These are phyloP conservation scores for Xylaria sp. DNA, from an alignment of 2,329 filamentous ascomycete genomes.

Conservation along the genomic window DNA sequence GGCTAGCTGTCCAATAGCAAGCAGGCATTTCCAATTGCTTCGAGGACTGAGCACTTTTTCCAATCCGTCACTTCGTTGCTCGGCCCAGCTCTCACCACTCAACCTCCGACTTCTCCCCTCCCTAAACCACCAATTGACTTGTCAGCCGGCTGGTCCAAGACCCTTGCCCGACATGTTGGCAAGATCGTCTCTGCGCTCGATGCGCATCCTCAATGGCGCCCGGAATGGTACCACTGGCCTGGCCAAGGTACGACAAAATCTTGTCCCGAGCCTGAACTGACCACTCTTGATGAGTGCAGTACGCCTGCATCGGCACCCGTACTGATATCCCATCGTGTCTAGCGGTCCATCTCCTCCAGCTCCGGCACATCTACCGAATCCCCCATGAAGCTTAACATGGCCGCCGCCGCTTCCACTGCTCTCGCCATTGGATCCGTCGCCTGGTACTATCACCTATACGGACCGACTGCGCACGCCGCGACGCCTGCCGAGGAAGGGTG, in stretches of 20 bases:
- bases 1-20: conserved; percentile 35
- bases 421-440: conserved; percentile 87
- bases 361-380: conserved; percentile 75
- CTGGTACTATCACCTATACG: conserved; percentile 98
- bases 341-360: conserved; percentile 75
- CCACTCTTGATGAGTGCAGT: neutral
- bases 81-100: conserved; percentile 32
- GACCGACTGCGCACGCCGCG: conserved; percentile 83
- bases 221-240: conserved; percentile 74
- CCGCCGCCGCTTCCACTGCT: conserved; percentile 84
- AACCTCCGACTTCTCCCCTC: conserved; percentile 33
- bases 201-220: conserved; percentile 82
- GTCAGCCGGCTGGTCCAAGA: conserved; percentile 43
- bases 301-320: conserved; percentile 4
- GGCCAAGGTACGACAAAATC: conserved; percentile 70
- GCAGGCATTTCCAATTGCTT: conserved; percentile 42
- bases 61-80: conserved; percentile 30
- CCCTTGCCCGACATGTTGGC: conserved; percentile 80
- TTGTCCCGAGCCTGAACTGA: conserved; percentile 4
- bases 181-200: conserved; percentile 86
- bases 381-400: conserved; percentile 81
- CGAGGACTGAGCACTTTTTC: conserved; percentile 43
- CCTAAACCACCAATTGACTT: conserved; percentile 34
- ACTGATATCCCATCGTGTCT: conserved; percentile 26
- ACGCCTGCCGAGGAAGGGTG: conserved; percentile 98